phyloP scores from a whole-genome alignment of 352 stramenopile species.

The Phytopythium boreale region DNA sequence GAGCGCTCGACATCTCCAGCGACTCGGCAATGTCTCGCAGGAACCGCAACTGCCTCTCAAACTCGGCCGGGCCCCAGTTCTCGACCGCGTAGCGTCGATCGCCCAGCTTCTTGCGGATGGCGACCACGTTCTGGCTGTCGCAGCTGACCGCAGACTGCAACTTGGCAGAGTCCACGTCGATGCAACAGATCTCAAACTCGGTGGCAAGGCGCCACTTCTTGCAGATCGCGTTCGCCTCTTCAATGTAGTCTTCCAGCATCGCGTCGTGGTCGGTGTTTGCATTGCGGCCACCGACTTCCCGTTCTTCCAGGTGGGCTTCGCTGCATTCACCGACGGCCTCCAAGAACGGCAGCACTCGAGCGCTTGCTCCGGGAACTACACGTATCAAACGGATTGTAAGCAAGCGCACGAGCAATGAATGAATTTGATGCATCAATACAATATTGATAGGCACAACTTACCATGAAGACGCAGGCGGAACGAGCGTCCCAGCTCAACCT shows the following conservation, averaged over 20 bases:
- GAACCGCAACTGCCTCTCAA: constrained; percentile 45
- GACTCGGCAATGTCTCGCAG: constrained; percentile 46
- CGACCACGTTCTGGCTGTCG: constrained; percentile 9
- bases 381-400: not conserved
- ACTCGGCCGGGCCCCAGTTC: constrained; percentile 35
- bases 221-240: constrained; percentile 63
- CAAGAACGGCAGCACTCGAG: not conserved
- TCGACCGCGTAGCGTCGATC: constrained; percentile 36
- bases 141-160: not conserved
- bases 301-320: not conserved
- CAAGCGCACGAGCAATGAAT: not conserved
- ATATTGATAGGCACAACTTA: too few species aligned
- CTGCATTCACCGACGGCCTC: not conserved
- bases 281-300: not conserved
- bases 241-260: constrained; percentile 13
- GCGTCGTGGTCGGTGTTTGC: not conserved
- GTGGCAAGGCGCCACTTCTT: constrained; percentile 48
- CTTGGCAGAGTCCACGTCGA: not conserved
- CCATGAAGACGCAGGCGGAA: constrained; percentile 48
- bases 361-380: not conserved
- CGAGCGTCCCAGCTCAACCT: constrained; percentile 34
- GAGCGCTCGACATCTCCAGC: constrained; percentile 6
- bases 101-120: constrained; percentile 51
- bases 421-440: too few species aligned
- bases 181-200: constrained; percentile 43